These are phyloP conservation scores for Anethum foeniculum DNA, from an alignment of 140 eudicot species.

Conservation along the genomic window DNA sequence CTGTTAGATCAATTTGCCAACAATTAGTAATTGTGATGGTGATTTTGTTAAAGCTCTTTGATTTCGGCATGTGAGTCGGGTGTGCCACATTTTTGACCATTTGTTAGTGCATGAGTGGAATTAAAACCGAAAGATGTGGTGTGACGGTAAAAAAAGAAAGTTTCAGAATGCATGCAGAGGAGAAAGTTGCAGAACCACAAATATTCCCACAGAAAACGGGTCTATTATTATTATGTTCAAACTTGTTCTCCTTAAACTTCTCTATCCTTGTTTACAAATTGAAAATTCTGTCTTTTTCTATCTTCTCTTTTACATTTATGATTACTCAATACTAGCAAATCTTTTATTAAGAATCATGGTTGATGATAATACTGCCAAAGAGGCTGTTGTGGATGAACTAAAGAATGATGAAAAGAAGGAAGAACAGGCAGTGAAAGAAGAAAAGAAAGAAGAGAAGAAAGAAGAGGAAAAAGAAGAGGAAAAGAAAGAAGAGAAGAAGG, in stretches of 20 bases:
- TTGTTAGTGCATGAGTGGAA: neutral
- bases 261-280: neutral
- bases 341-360: neutral
- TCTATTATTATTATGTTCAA: neutral
- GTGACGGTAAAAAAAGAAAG: neutral
- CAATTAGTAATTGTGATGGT: neutral
- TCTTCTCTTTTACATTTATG: slow-evolving; percentile 4
- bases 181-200: neutral
- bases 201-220: neutral
- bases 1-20: neutral
- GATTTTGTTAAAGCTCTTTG: neutral
- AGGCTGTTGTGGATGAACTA: neutral
- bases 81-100: neutral
- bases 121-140: neutral
- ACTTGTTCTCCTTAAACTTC: slow-evolving; percentile 3
- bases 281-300: neutral
- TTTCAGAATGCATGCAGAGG: neutral
- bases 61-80: neutral
- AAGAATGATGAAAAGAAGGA: neutral
- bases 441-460: neutral
- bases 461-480: neutral
- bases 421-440: neutral
- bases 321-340: neutral
- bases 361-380: neutral
- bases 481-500: neutral